Conservation (phyloP, 495 filamentous ascomycete genomes). For the Xylaria acuta region DNA sequence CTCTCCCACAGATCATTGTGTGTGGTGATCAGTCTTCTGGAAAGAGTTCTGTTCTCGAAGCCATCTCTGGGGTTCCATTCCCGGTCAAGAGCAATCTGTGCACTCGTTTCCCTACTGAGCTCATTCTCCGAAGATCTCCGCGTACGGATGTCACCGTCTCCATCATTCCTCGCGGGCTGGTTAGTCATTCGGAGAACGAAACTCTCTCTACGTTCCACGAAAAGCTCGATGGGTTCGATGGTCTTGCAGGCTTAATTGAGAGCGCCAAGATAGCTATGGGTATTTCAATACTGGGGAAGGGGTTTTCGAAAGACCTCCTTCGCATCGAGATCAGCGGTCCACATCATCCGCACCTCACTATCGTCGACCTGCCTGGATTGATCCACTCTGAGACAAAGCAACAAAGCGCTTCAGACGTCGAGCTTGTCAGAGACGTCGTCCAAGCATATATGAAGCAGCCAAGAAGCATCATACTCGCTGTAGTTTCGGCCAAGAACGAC, state of each 20-base stretch:
- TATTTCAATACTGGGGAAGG: constrained; percentile 43
- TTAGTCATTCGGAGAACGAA: constrained; percentile 29
- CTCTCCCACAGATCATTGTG: constrained; percentile 67
- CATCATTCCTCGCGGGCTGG: constrained; percentile 48
- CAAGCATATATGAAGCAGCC: constrained; percentile 54
- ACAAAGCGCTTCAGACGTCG: constrained; percentile 49
- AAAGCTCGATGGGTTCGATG: constrained; percentile 42
- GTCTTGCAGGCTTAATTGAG: constrained; percentile 50
- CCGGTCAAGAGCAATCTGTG: constrained; percentile 60
- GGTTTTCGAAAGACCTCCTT: constrained; percentile 57
- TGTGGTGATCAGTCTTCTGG: constrained; percentile 68
- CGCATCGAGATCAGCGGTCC: constrained; percentile 60
- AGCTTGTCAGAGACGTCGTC: constrained; percentile 52
- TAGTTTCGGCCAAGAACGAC: constrained; percentile 60
- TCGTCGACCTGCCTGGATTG: constrained; percentile 62
- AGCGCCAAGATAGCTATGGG: constrained; percentile 54
- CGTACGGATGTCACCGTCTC: constrained; percentile 47
- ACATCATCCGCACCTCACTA: constrained; percentile 56
- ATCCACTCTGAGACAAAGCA: constrained; percentile 55
- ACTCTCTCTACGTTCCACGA: constrained; percentile 43
- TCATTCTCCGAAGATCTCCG: constrained; percentile 55
- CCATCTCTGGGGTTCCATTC: constrained; percentile 68
- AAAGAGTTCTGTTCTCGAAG: constrained; percentile 73
- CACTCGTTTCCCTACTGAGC: constrained; percentile 69
- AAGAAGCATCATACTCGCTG: constrained; percentile 58